Evolutionary conservation across 2,329 filamentous ascomycete genomes (phyloP), one percentile per base, ranked within the genome.

Genomic region (Cladosporium sp.): DNA sequence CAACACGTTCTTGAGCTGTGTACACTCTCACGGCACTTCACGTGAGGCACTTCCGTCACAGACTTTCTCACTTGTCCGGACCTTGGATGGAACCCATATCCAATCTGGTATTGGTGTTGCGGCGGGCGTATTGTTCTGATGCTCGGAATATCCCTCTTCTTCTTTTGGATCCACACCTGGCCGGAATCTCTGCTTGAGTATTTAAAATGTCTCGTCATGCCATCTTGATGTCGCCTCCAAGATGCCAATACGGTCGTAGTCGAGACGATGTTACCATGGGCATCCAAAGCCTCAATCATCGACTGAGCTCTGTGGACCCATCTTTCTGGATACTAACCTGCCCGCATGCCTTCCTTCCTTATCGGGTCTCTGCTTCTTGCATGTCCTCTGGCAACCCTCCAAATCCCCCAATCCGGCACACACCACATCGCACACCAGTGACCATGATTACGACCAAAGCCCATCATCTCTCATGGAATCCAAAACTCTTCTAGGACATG

Each of bases 401-500:
- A 10, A 8, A 45, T n/a, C 20, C 10, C 42, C 28, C 28, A 25
- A 48, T 28, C 28, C 13, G 28, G 25, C 25, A 48, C 45, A 19
- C 45, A 48, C 32, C 25, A 48, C 47, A 37, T 19, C 47, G 28
- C 34, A 13, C 13, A n/a, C 22, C 28, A 36, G 6, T 25, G 47
- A 50, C 35, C 36, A 45, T 32, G 25, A 45, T 55, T 45, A 55
- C 52, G 22, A 22, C 52, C 34, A 35, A 44, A 7, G 35, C 9
- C 15, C 28, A 35, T 45, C 52, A 55, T 47, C 35, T 37, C 40
- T n/a, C 45, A 55, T 55, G 52, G 52, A 55, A 45, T 55, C 32
- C 40, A 45, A 55, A 55, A 55, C 52, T 36, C 15, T 36, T 55
- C 40, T 47, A 55, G 52, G 52, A 55, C 32, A 55, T 47, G 22